Conservation (phyloP, 306 rosid species). For the Vigna hirtella region DNA sequence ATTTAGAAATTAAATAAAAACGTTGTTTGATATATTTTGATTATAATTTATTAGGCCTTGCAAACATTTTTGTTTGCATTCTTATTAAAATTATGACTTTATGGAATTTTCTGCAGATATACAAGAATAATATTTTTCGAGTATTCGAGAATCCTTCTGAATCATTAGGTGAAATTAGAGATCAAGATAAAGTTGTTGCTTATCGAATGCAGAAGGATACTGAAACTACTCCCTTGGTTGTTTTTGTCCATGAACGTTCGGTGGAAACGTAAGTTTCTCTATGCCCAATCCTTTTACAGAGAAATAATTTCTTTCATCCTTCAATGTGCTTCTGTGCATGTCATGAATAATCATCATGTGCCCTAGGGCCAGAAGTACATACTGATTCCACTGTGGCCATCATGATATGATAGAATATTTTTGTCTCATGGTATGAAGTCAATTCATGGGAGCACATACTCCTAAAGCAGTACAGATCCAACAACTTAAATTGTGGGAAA, state of each 20-base stretch:
- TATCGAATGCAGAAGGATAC: conserved; percentile 68
- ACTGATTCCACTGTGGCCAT: conserved; percentile 18
- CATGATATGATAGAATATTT: conserved; percentile 23
- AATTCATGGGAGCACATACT: conserved; percentile 23
- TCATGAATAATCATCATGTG: conserved; percentile 24
- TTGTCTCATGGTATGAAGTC: conserved; percentile 4
- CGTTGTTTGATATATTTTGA: conserved; percentile 7
- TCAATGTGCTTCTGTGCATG: background rate
- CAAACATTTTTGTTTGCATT: conserved; percentile 30
- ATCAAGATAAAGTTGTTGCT: conserved; percentile 78
- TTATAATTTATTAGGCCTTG: conserved; percentile 16
- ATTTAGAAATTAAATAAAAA: conserved; percentile 16
- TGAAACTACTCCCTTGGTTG: conserved; percentile 55
- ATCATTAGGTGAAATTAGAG: conserved; percentile 65
- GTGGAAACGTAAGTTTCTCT: conserved; percentile 58
- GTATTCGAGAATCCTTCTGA: conserved; percentile 62
- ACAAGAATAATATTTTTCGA: conserved; percentile 53
- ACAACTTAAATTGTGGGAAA: no score
- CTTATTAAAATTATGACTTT: conserved; percentile 26
- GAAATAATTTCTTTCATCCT: conserved; percentile 1
- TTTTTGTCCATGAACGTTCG: conserved; percentile 60
- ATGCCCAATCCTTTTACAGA: conserved; percentile 19
- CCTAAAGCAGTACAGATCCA: background rate
- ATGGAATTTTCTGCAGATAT: conserved; percentile 57
- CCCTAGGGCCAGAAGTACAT: conserved; percentile 10